Evolutionary conservation across 2,329 filamentous ascomycete species (phyloP).

Genomic region (Alternaria sp.): DNA sequence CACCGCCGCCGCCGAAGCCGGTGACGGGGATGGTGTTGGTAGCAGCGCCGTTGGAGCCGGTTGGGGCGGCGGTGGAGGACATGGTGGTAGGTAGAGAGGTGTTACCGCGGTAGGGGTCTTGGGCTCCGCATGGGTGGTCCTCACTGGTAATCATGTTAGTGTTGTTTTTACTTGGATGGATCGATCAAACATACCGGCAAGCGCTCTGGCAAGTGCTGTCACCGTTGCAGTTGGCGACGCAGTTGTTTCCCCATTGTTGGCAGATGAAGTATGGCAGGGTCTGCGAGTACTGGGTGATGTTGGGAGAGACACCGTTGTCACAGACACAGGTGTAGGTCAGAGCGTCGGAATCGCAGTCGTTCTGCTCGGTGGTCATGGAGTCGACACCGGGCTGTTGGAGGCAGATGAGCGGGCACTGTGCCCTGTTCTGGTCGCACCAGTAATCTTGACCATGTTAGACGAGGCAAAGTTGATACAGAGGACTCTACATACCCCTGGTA

Average conservation of each 20-base stretch:
- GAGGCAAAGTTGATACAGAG: neutral
- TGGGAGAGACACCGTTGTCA: conserved; percentile 70
- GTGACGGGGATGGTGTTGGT: conserved; percentile 42
- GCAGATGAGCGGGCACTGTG: conserved; percentile 77
- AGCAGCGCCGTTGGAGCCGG: conserved; percentile 41
- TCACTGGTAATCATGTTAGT: conserved; percentile 39
- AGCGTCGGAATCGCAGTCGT: conserved; percentile 70
- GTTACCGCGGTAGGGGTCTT: conserved; percentile 69
- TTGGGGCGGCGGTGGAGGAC: conserved; percentile 51
- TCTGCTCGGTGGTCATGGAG: conserved; percentile 60
- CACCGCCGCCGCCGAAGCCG: conserved; percentile 41
- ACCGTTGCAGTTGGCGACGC: conserved; percentile 66
- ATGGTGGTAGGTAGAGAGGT: conserved; percentile 60
- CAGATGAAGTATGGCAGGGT: conserved; percentile 83
- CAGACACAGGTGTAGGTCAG: conserved; percentile 79
- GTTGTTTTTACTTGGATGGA: neutral
- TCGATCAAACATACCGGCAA: conserved; percentile 59
- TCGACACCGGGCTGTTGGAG: conserved; percentile 63
- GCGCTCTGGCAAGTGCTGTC: conserved; percentile 66
- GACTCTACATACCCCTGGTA: conserved; percentile 60
- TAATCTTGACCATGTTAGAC: conserved; percentile 54
- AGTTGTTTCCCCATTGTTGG: conserved; percentile 75
- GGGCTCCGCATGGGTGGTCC: conserved; percentile 77
- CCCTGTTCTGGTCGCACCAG: conserved; percentile 73
- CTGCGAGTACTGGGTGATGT: conserved; percentile 78